Conservation (phyloP, 257 asterid genomes). For the Gentiana dahurica region DNA sequence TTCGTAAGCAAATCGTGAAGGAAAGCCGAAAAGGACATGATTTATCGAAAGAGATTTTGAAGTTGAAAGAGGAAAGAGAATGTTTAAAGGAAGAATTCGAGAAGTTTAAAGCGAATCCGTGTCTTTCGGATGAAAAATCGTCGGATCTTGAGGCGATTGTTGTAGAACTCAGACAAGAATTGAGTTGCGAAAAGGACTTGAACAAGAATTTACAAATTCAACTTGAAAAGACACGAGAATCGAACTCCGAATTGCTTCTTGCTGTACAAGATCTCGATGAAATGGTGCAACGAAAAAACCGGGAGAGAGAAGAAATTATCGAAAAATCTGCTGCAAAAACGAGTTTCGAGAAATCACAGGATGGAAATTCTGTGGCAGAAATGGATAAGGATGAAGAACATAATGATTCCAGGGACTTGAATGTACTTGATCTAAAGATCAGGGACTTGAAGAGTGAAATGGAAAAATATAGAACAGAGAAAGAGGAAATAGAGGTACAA, state of each 20-base stretch:
- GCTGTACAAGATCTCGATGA: conserved; percentile 89
- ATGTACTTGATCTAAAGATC: conserved; percentile 65
- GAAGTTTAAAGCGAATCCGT: conserved; percentile 31
- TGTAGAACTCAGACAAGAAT: conserved; percentile 78
- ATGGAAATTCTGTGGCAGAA: conserved; percentile 15
- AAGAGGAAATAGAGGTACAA: conserved; percentile 79
- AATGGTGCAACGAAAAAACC: conserved; percentile 67
- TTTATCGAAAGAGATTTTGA: conserved; percentile 46
- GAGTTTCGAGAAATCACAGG: conserved; percentile 13
- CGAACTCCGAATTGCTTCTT: conserved; percentile 77
- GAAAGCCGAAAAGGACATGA: conserved; percentile 54
- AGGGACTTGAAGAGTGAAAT: conserved; percentile 60
- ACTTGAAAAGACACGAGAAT: conserved; percentile 79
- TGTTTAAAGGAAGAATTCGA: conserved; percentile 51
- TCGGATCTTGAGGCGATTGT: conserved; percentile 45
- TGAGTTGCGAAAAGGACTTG: conserved; percentile 60
- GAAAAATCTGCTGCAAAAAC: conserved; percentile 19
- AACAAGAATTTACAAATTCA: conserved; percentile 67
- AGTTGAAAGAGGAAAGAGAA: conserved; percentile 79
- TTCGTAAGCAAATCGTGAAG: conserved; percentile 31
- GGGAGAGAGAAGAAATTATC: conserved; percentile 24
- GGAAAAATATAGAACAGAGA: conserved; percentile 62
- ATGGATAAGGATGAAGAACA: conserved; percentile 56
- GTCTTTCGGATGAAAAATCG: conserved; percentile 32
- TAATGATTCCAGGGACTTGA: conserved; percentile 57